Base-by-base conservation (phyloP, 2,329 filamentous ascomycete genomes). In the Fusarium drepaniforme region DNA sequence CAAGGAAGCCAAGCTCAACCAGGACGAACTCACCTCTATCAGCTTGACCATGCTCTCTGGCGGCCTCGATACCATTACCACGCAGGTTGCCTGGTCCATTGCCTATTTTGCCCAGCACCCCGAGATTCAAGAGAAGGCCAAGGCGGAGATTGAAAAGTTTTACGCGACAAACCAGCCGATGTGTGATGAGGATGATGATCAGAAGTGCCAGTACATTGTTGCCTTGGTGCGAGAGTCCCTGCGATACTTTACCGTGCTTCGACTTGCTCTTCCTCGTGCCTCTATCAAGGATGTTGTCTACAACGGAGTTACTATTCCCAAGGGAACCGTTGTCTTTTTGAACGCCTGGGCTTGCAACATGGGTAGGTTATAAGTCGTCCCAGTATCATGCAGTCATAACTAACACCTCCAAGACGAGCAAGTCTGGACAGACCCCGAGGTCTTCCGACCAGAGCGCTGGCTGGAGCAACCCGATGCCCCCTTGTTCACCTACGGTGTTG, bases 261-360 rank as follows among this genome's bases (percentile, higher is more conserved):
- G 91, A 3, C 85, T 93, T 1, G 88, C 89, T 4, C 86, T 93
- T 2, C 91, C 91, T 1, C 86, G 91, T 12, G 89, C 88, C 0
- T 91, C 90, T 0, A 88, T 91, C 66, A 89, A 88, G 72, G 90
- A 92, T 63, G 84, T 93, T 4, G 82, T 83, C 0, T 92, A 92
- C 68, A 81, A 91, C 12, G 90, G 88, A 21, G 86, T 87, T 37
- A 79, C 86, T 8, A 91, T 93, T 46, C 91, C 91, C 1, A 88
- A 88, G 53, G 90, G 90, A 0, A 92, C 90, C 2, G 88, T 92
- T 0, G 86, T 92, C 40, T 93, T 92, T 79, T 82, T 93, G 30
- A 93, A 93, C 68, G 89, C 90, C 0, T 93, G 90, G 91, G 90
- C 90, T 4, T 93, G 91, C 76, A 93, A 93, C 71, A 92, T 91